phyloP scores from a whole-genome alignment of 345 rosid genomes.

The Murraya koenigii region DNA sequence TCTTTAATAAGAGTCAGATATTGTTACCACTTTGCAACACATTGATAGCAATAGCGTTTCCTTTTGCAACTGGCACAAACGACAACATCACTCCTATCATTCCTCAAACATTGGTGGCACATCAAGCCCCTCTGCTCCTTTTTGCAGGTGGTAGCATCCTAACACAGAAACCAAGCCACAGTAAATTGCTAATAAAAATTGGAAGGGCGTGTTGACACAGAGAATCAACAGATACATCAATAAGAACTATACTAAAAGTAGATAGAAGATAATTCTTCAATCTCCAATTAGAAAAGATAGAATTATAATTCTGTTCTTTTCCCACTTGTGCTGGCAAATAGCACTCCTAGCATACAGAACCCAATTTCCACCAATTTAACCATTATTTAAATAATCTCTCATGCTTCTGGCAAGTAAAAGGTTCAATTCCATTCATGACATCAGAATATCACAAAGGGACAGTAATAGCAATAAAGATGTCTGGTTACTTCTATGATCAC shows the following conservation, averaged over 20 bases:
- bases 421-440: not conserved
- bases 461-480: too few species aligned
- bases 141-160: conserved; percentile 26
- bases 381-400: not conserved
- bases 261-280: not conserved
- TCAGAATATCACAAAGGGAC: not conserved
- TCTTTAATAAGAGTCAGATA: not conserved
- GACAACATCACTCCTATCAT: conserved; percentile 28
- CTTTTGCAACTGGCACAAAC: conserved; percentile 41
- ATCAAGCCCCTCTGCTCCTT: conserved; percentile 24
- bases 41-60: conserved; percentile 53
- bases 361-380: not conserved
- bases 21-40: conserved; percentile 52
- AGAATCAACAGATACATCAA: not conserved
- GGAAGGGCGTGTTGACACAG: not conserved
- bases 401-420: not conserved
- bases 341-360: not conserved
- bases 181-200: not conserved
- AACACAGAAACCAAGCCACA: conserved; percentile 17
- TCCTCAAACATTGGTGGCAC: conserved; percentile 55
- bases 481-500: not conserved
- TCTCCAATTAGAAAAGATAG: not conserved
- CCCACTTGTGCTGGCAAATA: not conserved
- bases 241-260: not conserved
- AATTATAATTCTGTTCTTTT: not conserved